These are phyloP conservation scores for Jamesozyma piceae DNA, from an alignment of 805 yeast species.

Conservation along the genomic window DNA sequence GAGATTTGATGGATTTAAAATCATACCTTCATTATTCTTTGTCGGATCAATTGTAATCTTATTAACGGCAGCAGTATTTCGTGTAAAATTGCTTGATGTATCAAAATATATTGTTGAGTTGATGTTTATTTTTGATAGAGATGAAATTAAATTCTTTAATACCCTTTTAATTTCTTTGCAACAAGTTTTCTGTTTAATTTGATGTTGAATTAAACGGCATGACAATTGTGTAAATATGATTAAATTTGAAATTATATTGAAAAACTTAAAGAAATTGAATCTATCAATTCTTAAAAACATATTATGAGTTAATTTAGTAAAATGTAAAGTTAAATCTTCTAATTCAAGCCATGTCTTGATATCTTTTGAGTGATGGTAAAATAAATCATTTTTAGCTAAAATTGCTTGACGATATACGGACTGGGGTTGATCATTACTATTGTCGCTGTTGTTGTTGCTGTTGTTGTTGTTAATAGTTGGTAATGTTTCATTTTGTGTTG, in stretches of 20 bases:
- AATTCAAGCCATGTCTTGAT: conserved; percentile 51
- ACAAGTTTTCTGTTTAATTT: conserved; percentile 39
- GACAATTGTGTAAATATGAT: conserved; percentile 46
- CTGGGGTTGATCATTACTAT: conserved; percentile 2
- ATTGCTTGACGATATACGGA: conserved; percentile 18
- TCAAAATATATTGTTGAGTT: conserved; percentile 54
- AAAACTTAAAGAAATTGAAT: conserved; percentile 43
- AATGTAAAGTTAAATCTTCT: conserved; percentile 38
- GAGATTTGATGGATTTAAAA: not conserved
- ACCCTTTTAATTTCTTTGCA: conserved; percentile 40
- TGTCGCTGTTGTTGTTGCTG: conserved; percentile 5
- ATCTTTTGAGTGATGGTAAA: conserved; percentile 54
- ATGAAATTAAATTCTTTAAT: conserved; percentile 42
- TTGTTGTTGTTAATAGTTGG: not conserved
- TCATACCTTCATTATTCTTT: not conserved
- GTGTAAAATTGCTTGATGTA: conserved; percentile 4
- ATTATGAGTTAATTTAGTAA: conserved; percentile 40
- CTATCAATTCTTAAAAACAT: conserved; percentile 44
- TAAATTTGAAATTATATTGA: conserved; percentile 45
- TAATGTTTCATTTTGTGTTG: not conserved
- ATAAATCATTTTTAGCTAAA: conserved; percentile 33
- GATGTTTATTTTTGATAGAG: conserved; percentile 54
- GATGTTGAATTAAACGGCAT: conserved; percentile 44
- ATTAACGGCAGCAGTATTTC: not conserved
- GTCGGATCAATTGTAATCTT: not conserved